Base-by-base conservation (phyloP, 2,329 filamentous ascomycete species). In the Aspergillus thermomutatus region DNA sequence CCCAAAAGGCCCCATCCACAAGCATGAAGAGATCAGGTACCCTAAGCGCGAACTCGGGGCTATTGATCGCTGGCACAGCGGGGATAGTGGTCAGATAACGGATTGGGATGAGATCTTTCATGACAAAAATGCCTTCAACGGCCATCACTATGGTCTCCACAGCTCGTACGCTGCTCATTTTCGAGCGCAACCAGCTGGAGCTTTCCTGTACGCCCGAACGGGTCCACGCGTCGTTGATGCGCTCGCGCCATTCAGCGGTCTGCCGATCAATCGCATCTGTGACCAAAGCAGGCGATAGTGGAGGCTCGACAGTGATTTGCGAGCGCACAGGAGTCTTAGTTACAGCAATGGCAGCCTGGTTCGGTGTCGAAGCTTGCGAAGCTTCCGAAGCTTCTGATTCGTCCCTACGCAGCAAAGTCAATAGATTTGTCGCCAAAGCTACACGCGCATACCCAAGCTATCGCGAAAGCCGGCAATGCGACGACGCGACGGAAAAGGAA, bases 11-110 rank as follows among this genome's bases (percentile, higher is more conserved):
- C 41, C 82, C 78, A 1, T 88, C 90, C 40, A 96, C 75, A 8
- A 97, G 78, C 28, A 88, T 75, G 74, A 94, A 95, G 65, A 96
- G 79, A 73, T 97, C 90, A 0, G 92, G 91, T 21, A 94, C 75
- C 66, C 84, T 82, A 60, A 96, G 79, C 2, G 85, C 78, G 61
- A 84, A 80, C 59, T 84, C 82, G 6, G 79, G 76, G 14, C 83
- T 83, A 55, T 81, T 79, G 23, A 90, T 72, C 21, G 79, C 72
- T 11, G 73, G 64, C 53, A 89, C 72, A 28, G 86, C 81, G 4
- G 90, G 89, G 51, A 92, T 80, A 57, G 88, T 88, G 70, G 92
- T 88, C 59, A 88, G 83, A 70, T 88, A 90, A 64, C 83, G 82
- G 69, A 88, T 83, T 26, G 89, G 83, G 5, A 97, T 79, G 53